Conservation (phyloP, 2,329 filamentous ascomycete species). For the Beauveria varroae region DNA sequence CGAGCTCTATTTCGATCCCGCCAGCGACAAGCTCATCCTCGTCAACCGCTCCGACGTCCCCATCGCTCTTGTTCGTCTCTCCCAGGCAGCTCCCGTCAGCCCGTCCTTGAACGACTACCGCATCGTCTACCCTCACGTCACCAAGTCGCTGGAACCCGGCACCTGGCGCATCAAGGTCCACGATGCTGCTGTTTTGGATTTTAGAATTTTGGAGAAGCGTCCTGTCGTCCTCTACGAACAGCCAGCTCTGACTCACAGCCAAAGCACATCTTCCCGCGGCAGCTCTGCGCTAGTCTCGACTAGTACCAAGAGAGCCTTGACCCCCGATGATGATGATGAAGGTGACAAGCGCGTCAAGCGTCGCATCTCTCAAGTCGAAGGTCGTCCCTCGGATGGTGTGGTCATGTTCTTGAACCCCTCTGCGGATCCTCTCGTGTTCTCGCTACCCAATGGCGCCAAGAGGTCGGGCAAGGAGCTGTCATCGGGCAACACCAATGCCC, state of each 20-base stretch:
- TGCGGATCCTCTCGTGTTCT: conserved; percentile 44
- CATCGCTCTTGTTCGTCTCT: conserved; percentile 40
- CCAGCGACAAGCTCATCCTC: conserved; percentile 51
- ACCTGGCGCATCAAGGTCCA: conserved; percentile 49
- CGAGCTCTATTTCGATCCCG: conserved; percentile 53
- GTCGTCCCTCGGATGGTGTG: conserved; percentile 34
- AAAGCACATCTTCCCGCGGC: conserved; percentile 22
- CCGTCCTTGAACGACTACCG: conserved; percentile 35
- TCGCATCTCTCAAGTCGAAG: conserved; percentile 27
- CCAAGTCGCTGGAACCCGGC: conserved; percentile 43
- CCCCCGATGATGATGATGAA: conserved; percentile 33
- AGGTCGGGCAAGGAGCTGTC: conserved; percentile 36
- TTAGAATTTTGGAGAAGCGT: conserved; percentile 49
- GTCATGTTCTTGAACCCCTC: conserved; percentile 47
- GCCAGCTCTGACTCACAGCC: conserved; percentile 22
- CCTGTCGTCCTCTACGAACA: conserved; percentile 34
- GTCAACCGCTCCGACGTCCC: conserved; percentile 48
- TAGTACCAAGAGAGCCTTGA: conserved; percentile 44
- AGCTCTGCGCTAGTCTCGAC: conserved; percentile 32
- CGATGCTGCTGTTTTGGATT: conserved; percentile 45
- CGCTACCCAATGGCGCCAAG: conserved; percentile 39
- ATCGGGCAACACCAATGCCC: conserved; percentile 38
- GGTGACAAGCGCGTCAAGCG: conserved; percentile 35
- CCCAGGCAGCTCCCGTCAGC: conserved; percentile 30
- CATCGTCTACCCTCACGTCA: conserved; percentile 35